A percentile compares a stretch with the other conserved stretches of the same genome.
Evolutionary conservation across 352 stramenopile genomes (phyloP).

Genomic region (Globisporangium iwayamae): DNA sequence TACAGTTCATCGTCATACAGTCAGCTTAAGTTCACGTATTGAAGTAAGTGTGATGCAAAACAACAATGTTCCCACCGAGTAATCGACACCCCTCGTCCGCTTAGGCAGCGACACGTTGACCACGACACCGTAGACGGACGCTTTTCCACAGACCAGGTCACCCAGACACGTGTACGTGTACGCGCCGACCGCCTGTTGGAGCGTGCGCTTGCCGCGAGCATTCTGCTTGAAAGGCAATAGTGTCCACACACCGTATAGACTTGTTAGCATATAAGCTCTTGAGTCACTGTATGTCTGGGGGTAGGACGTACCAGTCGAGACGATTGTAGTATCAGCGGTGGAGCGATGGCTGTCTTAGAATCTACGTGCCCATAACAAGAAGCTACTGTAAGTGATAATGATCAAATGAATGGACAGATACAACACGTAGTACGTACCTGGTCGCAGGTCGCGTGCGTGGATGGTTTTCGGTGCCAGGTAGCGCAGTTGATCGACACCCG

Average conservation of each 20-base stretch:
- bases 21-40: too few relatives aligned
- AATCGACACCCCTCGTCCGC: conserved; percentile 51
- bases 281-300: neutral
- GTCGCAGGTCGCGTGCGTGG: conserved; percentile 32
- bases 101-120: conserved; percentile 76
- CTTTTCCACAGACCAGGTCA: conserved; percentile 53
- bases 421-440: neutral
- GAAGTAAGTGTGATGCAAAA: neutral
- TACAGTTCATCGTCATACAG: too few relatives aligned
- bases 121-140: conserved; percentile 65
- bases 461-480: conserved; percentile 48
- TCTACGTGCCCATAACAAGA: neutral
- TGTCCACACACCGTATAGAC: neutral
- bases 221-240: conserved; percentile 11
- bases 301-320: neutral
- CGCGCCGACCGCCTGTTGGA: conserved; percentile 26
- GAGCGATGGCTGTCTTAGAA: neutral
- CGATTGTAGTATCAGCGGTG: neutral
- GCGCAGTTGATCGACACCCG: conserved; percentile 52
- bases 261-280: neutral
- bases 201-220: conserved; percentile 43
- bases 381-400: neutral
- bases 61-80: conserved; percentile 35
- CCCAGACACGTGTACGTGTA: conserved; percentile 63
- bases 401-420: neutral